phyloP scores from a whole-genome alignment of 2,329 filamentous ascomycete genomes.

The Akanthomyces uredinophilus region DNA sequence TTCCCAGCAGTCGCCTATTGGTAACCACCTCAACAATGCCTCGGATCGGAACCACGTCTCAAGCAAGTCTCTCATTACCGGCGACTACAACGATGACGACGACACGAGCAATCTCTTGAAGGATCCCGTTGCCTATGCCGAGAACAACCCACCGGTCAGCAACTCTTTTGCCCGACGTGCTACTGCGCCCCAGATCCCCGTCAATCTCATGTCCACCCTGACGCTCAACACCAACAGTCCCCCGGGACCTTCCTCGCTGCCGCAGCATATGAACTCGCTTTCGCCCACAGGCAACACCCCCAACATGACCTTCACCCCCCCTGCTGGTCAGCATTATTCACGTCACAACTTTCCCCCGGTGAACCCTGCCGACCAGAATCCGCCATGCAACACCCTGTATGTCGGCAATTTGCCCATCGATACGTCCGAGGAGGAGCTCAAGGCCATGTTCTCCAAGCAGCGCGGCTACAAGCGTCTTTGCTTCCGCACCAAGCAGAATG shows the following conservation, averaged over 20 bases:
- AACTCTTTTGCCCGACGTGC: constrained; percentile 51
- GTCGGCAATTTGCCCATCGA: constrained; percentile 94
- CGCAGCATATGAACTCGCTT: constrained; percentile 46
- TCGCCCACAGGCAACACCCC: constrained; percentile 46
- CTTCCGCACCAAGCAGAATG: constrained; percentile 91
- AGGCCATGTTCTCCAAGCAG: constrained; percentile 86
- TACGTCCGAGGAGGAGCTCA: constrained; percentile 91
- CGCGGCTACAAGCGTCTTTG: constrained; percentile 93
- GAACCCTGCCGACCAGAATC: constrained; percentile 93
- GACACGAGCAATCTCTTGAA: constrained; percentile 69
- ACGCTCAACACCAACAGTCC: constrained; percentile 63
- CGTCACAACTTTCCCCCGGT: constrained; percentile 73
- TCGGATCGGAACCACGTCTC: constrained; percentile 54
- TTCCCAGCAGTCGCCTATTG: constrained; percentile 68
- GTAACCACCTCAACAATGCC: constrained; percentile 49
- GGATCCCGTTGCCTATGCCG: constrained; percentile 67
- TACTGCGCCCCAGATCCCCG: constrained; percentile 67
- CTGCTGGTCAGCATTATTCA: constrained; percentile 44
- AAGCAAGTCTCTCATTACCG: constrained; percentile 68
- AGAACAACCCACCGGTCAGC: constrained; percentile 39
- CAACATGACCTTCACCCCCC: constrained; percentile 31
- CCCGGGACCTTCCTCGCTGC: constrained; percentile 46
- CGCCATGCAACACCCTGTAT: constrained; percentile 95
- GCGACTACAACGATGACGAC: constrained; percentile 59
- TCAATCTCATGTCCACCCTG: constrained; percentile 62